Evolutionary conservation across 257 asterid genomes (phyloP).

Genomic region (Osmanthus fragrans): DNA sequence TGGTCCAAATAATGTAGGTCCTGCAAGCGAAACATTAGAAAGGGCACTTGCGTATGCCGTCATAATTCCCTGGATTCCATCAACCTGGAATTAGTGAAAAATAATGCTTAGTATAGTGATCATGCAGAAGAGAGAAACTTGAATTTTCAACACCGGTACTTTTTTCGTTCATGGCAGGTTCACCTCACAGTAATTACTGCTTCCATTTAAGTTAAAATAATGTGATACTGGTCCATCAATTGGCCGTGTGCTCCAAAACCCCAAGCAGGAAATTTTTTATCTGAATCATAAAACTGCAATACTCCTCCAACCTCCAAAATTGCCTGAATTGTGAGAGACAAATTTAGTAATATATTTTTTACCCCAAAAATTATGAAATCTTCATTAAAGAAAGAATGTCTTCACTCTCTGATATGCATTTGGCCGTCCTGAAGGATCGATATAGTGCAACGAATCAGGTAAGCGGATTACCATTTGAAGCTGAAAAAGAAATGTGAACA

Average conservation of each 20-base stretch:
- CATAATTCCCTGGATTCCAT: conserved; percentile 89
- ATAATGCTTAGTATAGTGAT: conserved; percentile 17
- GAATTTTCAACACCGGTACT: conserved; percentile 12
- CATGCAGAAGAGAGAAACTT: not conserved
- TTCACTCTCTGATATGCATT: conserved; percentile 87
- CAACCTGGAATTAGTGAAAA: conserved; percentile 58
- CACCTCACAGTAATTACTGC: conserved; percentile 87
- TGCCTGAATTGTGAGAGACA: conserved; percentile 54
- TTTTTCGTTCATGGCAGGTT: conserved; percentile 12
- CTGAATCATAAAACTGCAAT: conserved; percentile 85
- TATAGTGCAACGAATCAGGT: conserved; percentile 96
- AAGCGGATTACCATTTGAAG: conserved; percentile 99
- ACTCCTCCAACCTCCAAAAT: conserved; percentile 88
- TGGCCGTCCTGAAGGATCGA: conserved; percentile 88
- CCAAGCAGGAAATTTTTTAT: conserved; percentile 93
- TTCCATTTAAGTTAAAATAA: conserved; percentile 94
- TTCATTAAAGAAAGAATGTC: conserved; percentile 39
- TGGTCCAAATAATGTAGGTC: conserved; percentile 96
- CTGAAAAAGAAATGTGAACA: conserved; percentile 46
- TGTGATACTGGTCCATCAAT: conserved; percentile 98
- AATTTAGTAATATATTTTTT: conserved; percentile 23
- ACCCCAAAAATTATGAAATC: conserved; percentile 16
- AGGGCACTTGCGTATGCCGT: conserved; percentile 84
- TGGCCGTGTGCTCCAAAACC: conserved; percentile 98
- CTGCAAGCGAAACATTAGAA: conserved; percentile 87